These are phyloP conservation scores for Anisodus acutangulus DNA, from an alignment of 257 asterid species.

Conservation along the genomic window DNA sequence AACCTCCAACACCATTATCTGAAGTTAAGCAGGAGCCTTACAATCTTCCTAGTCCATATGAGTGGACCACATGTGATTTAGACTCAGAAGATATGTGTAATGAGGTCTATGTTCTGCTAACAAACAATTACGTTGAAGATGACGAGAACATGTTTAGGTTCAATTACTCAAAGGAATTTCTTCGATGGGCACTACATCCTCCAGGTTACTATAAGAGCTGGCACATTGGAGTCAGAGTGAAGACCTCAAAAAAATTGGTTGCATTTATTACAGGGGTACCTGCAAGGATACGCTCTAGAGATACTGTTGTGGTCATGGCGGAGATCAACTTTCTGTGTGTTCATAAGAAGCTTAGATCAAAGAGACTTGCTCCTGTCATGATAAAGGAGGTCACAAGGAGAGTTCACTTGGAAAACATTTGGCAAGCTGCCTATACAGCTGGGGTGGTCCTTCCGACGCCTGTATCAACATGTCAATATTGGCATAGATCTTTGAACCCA, in stretches of 20 bases:
- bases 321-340: constrained; percentile 45
- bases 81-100: constrained; percentile 38
- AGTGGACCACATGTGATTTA: constrained; percentile 46
- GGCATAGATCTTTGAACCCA: constrained; percentile 48
- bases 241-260: constrained; percentile 42
- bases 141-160: constrained; percentile 50
- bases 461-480: constrained; percentile 42
- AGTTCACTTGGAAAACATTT: constrained; percentile 43
- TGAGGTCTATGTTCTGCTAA: constrained; percentile 41
- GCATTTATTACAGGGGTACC: constrained; percentile 46
- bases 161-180: constrained; percentile 45
- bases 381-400: constrained; percentile 47
- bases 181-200: constrained; percentile 44
- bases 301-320: constrained; percentile 35
- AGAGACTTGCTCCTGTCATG: constrained; percentile 45
- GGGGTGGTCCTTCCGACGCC: constrained; percentile 46
- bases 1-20: constrained; percentile 38
- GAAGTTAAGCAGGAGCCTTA: constrained; percentile 45
- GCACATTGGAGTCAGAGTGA: constrained; percentile 46
- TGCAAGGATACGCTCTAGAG: constrained; percentile 39
- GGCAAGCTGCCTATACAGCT: constrained; percentile 49
- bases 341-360: constrained; percentile 43
- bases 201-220: constrained; percentile 44
- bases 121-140: constrained; percentile 42
- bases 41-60: constrained; percentile 41